Evolutionary conservation across 2,329 filamentous ascomycete species (phyloP).

Genomic region (Fusarium xylarioides): DNA sequence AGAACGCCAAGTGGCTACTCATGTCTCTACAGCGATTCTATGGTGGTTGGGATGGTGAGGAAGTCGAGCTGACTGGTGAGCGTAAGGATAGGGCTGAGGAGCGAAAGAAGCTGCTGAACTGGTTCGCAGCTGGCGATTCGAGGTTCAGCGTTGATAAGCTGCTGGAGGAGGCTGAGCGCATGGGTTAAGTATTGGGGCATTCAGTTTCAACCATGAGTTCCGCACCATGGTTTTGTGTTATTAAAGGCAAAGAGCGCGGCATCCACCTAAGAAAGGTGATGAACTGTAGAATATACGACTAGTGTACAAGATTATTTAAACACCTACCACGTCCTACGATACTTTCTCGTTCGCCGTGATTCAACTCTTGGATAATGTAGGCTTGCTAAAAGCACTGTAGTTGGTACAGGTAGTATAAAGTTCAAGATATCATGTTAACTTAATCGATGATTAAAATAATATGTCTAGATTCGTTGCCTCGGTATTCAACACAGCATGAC

Average conservation of each 20-base stretch:
- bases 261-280: background rate
- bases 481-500: background rate
- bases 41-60: conserved; percentile 66
- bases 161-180: conserved; percentile 87
- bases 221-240: background rate
- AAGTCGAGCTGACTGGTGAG: conserved; percentile 46
- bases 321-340: background rate
- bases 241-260: background rate
- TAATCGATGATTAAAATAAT: background rate
- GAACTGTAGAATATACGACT: conserved; percentile 24
- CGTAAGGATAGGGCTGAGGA: conserved; percentile 66
- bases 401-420: background rate
- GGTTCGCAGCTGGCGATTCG: conserved; percentile 81
- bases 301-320: conserved; percentile 11
- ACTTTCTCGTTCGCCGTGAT: conserved; percentile 49
- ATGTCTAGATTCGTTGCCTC: background rate
- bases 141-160: conserved; percentile 85
- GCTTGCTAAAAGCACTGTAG: background rate
- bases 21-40: conserved; percentile 98
- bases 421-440: background rate
- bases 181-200: conserved; percentile 56
- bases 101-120: conserved; percentile 77
- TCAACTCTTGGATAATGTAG: background rate
- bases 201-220: background rate
- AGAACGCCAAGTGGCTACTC: conserved; percentile 88